Evolutionary conservation across 1,284 basidiomycete species (phyloP).

Genomic region (Microbotryomycetes sp.): DNA sequence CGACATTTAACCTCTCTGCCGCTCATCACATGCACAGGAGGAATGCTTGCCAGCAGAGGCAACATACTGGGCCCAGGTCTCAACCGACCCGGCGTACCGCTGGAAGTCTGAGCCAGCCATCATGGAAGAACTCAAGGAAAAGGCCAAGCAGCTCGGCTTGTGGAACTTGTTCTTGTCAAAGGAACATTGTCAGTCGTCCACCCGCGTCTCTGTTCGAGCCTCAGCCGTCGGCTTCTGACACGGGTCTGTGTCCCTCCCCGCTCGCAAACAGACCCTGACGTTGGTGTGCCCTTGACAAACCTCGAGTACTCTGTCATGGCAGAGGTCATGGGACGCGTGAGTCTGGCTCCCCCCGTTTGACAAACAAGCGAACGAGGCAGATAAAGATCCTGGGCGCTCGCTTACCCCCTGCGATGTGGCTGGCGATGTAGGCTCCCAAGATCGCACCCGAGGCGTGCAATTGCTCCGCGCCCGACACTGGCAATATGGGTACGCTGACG

Average conservation of each 20-base stretch:
- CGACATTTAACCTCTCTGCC: neutral
- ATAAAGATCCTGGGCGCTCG: too few species aligned
- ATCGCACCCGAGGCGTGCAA: conserved; percentile 37
- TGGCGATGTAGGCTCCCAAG: neutral
- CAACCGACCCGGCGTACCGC: conserved; percentile 62
- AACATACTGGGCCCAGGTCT: conserved; percentile 75
- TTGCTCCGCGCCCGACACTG: conserved; percentile 34
- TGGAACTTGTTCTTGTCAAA: conserved; percentile 98
- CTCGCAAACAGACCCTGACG: conserved; percentile 42
- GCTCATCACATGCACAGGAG: conserved; percentile 51
- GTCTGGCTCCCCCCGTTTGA: neutral
- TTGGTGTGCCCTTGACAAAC: conserved; percentile 83
- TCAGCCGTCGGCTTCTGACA: too few species aligned
- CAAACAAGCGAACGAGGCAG: neutral
- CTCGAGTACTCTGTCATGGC: conserved; percentile 98
- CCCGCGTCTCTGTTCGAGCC: conserved; percentile 45
- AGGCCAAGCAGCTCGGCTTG: conserved; percentile 77
- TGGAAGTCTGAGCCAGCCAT: conserved; percentile 80
- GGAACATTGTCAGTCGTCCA: conserved; percentile 60
- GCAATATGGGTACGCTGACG: conserved; percentile 34
- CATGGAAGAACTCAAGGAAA: conserved; percentile 75
- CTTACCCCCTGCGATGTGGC: neutral
- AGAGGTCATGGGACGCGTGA: conserved; percentile 71
- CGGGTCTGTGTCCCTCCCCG: neutral
- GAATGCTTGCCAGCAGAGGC: conserved; percentile 74